A percentile compares a stretch with the other conserved stretches of the same genome.
phyloP scores from a whole-genome alignment of 2,329 filamentous ascomycete species.

The Stachybotrys elegans region DNA sequence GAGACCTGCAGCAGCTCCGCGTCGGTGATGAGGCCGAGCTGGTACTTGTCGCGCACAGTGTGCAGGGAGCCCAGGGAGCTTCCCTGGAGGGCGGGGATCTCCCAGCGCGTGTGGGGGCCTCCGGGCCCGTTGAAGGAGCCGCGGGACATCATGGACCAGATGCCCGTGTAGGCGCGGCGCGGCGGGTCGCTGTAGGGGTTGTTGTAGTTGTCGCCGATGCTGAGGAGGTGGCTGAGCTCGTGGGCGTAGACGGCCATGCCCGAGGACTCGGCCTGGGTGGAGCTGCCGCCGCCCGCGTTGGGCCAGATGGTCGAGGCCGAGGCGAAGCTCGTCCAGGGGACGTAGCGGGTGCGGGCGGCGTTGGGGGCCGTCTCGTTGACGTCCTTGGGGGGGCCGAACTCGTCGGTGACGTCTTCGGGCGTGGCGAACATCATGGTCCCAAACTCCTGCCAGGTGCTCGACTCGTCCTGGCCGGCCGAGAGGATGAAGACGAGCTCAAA shows the following conservation, averaged over 20 bases:
- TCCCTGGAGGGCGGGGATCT: slow-evolving; percentile 44
- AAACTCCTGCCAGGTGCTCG: slow-evolving; percentile 52
- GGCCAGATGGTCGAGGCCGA: slow-evolving; percentile 47
- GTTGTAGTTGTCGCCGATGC: slow-evolving; percentile 52
- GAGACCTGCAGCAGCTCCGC: slow-evolving; percentile 39
- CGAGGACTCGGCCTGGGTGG: slow-evolving; percentile 47
- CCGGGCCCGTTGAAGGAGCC: slow-evolving; percentile 49
- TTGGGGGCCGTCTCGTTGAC: slow-evolving; percentile 30
- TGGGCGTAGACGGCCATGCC: slow-evolving; percentile 50
- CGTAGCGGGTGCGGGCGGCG: slow-evolving; percentile 44
- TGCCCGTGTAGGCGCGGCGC: slow-evolving; percentile 43
- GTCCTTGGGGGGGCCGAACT: slow-evolving; percentile 39
- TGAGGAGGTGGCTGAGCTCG: slow-evolving; percentile 45
- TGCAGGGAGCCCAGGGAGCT: slow-evolving; percentile 45
- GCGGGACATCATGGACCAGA: slow-evolving; percentile 47
- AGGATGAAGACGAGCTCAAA: slow-evolving; percentile 51
- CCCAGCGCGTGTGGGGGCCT: slow-evolving; percentile 47
- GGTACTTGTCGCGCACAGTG: slow-evolving; percentile 47
- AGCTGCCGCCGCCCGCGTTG: slow-evolving; percentile 46
- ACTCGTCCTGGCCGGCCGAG: slow-evolving; percentile 50
- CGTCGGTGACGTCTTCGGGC: slow-evolving; percentile 41
- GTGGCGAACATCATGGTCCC: slow-evolving; percentile 47
- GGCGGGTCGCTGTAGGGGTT: slow-evolving; percentile 43
- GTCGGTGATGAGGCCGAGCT: slow-evolving; percentile 42
- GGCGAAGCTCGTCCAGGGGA: slow-evolving; percentile 49